Evolutionary conservation across 2,329 filamentous ascomycete genomes (phyloP).

Genomic region (Hymenoscyphus repandus): DNA sequence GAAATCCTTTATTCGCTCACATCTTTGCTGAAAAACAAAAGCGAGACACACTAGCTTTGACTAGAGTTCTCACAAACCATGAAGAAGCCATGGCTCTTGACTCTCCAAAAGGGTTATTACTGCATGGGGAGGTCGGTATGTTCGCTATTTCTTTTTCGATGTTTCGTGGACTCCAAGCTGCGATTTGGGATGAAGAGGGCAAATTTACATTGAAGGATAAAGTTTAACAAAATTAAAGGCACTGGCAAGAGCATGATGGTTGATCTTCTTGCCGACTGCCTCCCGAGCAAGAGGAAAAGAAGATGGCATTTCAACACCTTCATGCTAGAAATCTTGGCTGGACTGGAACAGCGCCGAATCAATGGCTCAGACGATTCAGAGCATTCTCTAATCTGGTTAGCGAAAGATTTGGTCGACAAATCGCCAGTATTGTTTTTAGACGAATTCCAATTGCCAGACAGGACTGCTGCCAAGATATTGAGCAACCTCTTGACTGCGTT

Average conservation of each 20-base stretch:
- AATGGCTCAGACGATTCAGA: slow-evolving; percentile 35
- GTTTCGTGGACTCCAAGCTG: no score
- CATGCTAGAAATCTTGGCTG: slow-evolving; percentile 72
- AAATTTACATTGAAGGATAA: no score
- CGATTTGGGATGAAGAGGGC: no score
- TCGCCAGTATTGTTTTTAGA: slow-evolving; percentile 76
- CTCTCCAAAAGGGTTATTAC: slow-evolving; percentile 68
- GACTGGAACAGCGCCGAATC: slow-evolving; percentile 51
- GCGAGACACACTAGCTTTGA: slow-evolving; percentile 59
- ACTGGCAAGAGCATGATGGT: slow-evolving; percentile 80
- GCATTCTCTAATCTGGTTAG: slow-evolving; percentile 68
- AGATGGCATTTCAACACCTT: slow-evolving; percentile 84
- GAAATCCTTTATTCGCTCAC: slow-evolving; percentile 53
- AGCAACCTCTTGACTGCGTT: slow-evolving; percentile 74
- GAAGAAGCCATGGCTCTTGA: slow-evolving; percentile 66
- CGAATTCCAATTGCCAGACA: slow-evolving; percentile 78
- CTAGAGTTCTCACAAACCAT: slow-evolving; percentile 62
- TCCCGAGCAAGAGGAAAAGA: slow-evolving; percentile 68
- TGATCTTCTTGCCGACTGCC: slow-evolving; percentile 71
- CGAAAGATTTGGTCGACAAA: slow-evolving; percentile 68
- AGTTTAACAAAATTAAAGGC: no score
- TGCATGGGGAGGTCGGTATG: slow-evolving; percentile 75
- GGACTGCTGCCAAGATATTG: slow-evolving; percentile 71
- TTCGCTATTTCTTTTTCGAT: no score
- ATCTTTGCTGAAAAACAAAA: slow-evolving; percentile 52